These are phyloP conservation scores for Penicillium sp. DNA, from an alignment of 2,329 filamentous ascomycete species.

Conservation along the genomic window DNA sequence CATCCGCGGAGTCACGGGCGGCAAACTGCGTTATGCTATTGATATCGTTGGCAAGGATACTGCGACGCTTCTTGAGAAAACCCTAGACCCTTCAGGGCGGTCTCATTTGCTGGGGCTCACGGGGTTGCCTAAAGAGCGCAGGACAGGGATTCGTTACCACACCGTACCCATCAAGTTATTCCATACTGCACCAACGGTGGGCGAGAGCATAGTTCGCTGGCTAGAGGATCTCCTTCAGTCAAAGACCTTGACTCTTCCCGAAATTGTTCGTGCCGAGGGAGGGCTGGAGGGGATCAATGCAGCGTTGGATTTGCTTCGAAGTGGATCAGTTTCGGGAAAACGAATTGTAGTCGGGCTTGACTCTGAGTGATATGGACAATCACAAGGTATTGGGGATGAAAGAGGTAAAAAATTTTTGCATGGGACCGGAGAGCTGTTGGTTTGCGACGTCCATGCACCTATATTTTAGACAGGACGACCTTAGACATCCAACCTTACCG, in stretches of 20 bases:
- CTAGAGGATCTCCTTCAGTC: conserved; percentile 65
- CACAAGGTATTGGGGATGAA: background rate
- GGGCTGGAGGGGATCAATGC: conserved; percentile 69
- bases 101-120: conserved; percentile 68
- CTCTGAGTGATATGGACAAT: background rate
- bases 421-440: background rate
- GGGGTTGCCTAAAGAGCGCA: conserved; percentile 63
- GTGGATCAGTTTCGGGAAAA: conserved; percentile 67
- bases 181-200: conserved; percentile 66
- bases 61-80: conserved; percentile 59
- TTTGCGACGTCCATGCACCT: too few relatives aligned
- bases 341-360: conserved; percentile 62
- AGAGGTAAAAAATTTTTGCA: background rate
- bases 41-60: conserved; percentile 69
- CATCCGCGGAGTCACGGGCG: conserved; percentile 60
- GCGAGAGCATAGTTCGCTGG: conserved; percentile 66
- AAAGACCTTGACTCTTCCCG: conserved; percentile 59
- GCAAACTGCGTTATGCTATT: conserved; percentile 65
- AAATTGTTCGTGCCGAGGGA: conserved; percentile 65
- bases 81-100: conserved; percentile 42
- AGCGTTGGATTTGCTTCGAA: conserved; percentile 66
- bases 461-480: too few relatives aligned
- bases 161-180: conserved; percentile 75
- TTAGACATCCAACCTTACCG: too few relatives aligned
- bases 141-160: conserved; percentile 57